Evolutionary conservation across 768 basidiomycete species (phyloP).

Genomic region (Pleurotus platypus): DNA sequence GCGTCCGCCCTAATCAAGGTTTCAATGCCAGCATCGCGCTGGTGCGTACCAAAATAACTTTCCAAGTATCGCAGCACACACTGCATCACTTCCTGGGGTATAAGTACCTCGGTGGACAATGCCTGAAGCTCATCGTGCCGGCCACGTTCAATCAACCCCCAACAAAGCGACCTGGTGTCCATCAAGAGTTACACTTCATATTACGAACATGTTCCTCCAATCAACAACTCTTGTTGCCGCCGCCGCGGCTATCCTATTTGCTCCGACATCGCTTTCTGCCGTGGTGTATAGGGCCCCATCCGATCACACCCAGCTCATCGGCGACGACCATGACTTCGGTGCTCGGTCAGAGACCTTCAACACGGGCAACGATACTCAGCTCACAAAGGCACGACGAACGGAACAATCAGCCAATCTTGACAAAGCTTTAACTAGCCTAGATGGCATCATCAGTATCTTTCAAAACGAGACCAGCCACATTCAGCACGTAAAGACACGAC

Average conservation of each 20-base stretch:
- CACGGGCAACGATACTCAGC: neutral
- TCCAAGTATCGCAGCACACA: too few relatives aligned
- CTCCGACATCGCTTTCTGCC: neutral
- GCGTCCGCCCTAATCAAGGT: too few relatives aligned
- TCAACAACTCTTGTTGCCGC: neutral
- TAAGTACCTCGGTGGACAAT: neutral
- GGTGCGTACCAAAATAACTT: too few relatives aligned
- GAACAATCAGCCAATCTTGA: too few relatives aligned
- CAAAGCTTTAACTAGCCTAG: too few relatives aligned
- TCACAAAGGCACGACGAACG: neutral
- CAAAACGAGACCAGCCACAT: neutral
- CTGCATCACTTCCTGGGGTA: neutral
- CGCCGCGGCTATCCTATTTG: neutral
- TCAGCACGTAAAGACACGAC: neutral
- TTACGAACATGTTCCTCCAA: neutral
- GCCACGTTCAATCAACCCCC: slow-evolving; percentile 1
- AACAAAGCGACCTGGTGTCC: neutral
- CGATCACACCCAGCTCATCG: neutral
- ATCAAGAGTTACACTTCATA: neutral
- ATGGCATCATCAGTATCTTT: neutral
- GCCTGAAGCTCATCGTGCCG: neutral
- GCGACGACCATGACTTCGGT: neutral
- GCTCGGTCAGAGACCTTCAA: neutral
- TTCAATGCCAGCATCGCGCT: too few relatives aligned
- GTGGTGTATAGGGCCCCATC: neutral